Evolutionary conservation across 345 rosid species (phyloP).

Genomic region (Syzygium oleosum): DNA sequence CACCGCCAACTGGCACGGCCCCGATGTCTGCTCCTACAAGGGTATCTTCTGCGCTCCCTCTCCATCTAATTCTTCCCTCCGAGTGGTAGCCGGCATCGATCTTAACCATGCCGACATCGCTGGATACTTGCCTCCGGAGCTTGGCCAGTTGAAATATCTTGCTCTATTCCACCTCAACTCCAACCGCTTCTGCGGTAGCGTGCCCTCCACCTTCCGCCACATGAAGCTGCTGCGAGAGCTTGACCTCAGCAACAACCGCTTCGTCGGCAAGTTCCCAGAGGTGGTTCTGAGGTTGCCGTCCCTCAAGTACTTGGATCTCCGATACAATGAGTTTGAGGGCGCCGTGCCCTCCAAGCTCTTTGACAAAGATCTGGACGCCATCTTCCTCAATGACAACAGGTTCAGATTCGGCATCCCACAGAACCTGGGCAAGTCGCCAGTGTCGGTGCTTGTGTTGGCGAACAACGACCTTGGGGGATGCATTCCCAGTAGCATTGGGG

Average conservation of each 20-base stretch:
- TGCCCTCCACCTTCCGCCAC: constrained; percentile 40
- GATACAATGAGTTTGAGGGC: constrained; percentile 89
- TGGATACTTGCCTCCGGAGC: constrained; percentile 59
- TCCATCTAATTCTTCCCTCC: constrained; percentile 35
- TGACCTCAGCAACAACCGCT: constrained; percentile 70
- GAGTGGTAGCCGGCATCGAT: constrained; percentile 71
- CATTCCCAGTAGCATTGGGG: constrained; percentile 48
- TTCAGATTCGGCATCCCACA: constrained; percentile 51
- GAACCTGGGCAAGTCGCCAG: constrained; percentile 68
- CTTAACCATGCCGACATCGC: constrained; percentile 75
- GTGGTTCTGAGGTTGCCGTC: constrained; percentile 49
- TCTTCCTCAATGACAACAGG: constrained; percentile 69
- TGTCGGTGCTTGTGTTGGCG: constrained; percentile 57
- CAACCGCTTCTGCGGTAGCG: constrained; percentile 66
- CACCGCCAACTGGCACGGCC: constrained; percentile 59
- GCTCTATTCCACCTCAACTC: constrained; percentile 70
- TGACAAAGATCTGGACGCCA: constrained; percentile 64
- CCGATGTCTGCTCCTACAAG: constrained; percentile 69
- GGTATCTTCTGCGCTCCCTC: constrained; percentile 58
- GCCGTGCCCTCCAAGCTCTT: constrained; percentile 47
- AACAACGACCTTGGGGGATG: constrained; percentile 66
- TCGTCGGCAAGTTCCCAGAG: constrained; percentile 61
- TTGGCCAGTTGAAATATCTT: constrained; percentile 52
- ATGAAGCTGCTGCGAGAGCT: constrained; percentile 53
- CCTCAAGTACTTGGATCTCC: constrained; percentile 68